phyloP scores from a whole-genome alignment of 176 grass and related monocot genomes.

The Thinopyrum elongatum region DNA sequence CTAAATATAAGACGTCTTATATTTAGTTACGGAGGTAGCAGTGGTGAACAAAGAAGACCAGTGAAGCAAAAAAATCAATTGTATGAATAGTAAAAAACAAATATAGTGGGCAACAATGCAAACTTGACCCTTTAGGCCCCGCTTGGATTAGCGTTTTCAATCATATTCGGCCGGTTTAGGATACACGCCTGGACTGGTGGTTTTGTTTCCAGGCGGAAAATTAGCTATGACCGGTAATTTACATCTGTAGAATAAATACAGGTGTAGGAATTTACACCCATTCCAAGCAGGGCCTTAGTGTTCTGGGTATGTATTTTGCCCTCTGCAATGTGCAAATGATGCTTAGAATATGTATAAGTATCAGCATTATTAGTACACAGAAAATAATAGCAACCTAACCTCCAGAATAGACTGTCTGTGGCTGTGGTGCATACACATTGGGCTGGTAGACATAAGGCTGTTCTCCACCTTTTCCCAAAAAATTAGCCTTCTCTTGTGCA shows the following conservation, averaged over 20 bases:
- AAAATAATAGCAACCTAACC: conserved; percentile 46
- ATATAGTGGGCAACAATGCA: conserved; percentile 10
- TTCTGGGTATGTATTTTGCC: background rate
- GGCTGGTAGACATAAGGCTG: conserved; percentile 44
- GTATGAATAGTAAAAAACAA: conserved; percentile 5
- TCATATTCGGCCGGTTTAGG: too few species aligned
- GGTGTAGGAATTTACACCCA: too few species aligned
- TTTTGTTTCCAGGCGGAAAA: too few species aligned
- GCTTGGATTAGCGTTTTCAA: too few species aligned
- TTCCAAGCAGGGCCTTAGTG: background rate
- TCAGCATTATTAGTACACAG: conserved; percentile 11
- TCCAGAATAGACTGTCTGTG: conserved; percentile 55
- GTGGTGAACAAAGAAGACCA: conserved; percentile 4
- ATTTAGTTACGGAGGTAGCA: background rate
- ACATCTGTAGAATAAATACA: too few species aligned
- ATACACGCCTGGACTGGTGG: too few species aligned
- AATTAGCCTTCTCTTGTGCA: conserved; percentile 36
- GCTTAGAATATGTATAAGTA: background rate
- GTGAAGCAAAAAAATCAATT: conserved; percentile 1
- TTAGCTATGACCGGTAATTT: too few species aligned
- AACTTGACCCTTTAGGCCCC: background rate
- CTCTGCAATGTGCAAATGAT: background rate
- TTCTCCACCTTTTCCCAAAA: conserved; percentile 54
- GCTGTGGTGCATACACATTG: conserved; percentile 60
- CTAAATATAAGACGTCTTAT: too few species aligned